A percentile compares a stretch with the other conserved stretches of the same genome.
Evolutionary conservation across 73 alveolate species (phyloP).

Genomic region (Blepharisma stoltei): DNA sequence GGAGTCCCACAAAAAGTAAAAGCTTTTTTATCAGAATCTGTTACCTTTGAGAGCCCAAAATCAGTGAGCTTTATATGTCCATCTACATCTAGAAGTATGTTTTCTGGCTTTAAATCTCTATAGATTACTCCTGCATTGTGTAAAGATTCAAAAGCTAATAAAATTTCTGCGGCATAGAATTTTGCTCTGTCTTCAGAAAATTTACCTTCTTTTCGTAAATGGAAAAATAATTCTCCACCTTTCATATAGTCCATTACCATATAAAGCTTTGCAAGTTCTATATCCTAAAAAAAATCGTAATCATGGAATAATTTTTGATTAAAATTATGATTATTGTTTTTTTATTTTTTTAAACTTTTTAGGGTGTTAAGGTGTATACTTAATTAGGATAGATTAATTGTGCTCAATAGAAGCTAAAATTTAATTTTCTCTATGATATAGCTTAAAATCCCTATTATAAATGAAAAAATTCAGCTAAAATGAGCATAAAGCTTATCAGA

Average conservation of each 20-base stretch:
- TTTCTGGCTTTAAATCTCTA: constrained; percentile 92
- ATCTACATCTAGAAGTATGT: constrained; percentile 83
- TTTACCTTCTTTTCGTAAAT: constrained; percentile 69
- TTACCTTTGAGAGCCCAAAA: constrained; percentile 85
- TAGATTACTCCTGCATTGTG: constrained; percentile 81
- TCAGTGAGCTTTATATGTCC: constrained; percentile 91
- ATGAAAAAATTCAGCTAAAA: no score
- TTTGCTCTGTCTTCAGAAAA: constrained; percentile 82
- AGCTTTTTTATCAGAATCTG: constrained; percentile 56
- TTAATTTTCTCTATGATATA: no score
- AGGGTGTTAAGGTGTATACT: no score
- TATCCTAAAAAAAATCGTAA: no score
- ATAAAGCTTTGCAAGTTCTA: no score
- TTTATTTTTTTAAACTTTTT: no score
- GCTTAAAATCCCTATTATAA: no score
- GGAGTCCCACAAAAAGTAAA: constrained; percentile 82
- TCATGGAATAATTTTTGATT: no score
- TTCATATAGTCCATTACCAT: constrained; percentile 55
- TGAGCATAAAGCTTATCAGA: no score
- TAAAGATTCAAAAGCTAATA: constrained; percentile 81
- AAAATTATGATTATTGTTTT: no score
- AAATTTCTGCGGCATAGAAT: constrained; percentile 71
- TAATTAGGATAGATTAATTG: no score
- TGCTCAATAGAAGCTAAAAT: no score
- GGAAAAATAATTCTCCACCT: constrained; percentile 79